These are phyloP conservation scores for Xylaria sp. DNA, from an alignment of 2,329 filamentous ascomycete genomes.

Conservation along the genomic window DNA sequence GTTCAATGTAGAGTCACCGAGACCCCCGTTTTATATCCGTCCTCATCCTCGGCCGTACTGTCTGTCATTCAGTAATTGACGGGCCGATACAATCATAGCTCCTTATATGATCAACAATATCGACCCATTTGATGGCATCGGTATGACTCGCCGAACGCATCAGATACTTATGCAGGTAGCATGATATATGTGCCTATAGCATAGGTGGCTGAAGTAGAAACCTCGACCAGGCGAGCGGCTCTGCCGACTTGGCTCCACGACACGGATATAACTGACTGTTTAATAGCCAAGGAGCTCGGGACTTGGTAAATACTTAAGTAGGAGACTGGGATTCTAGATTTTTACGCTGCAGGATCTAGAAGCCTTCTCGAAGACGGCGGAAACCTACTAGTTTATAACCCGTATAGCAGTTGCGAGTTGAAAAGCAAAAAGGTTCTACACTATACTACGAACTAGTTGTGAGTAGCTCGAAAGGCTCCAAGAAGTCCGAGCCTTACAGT, in stretches of 20 bases:
- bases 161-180: not conserved
- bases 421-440: not conserved
- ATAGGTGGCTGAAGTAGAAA: not conserved
- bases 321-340: not conserved
- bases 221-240: not conserved
- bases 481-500: not conserved
- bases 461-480: not conserved
- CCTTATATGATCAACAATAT: constrained; percentile 6
- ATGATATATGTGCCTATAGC: not conserved
- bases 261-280: not conserved
- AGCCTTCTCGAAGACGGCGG: constrained; percentile 15
- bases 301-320: too few relatives aligned
- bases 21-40: not conserved
- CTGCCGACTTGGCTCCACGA: constrained; percentile 4
- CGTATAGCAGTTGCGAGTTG: not conserved
- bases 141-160: not conserved
- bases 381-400: not conserved
- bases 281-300: not conserved
- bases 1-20: not conserved
- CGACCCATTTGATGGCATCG: not conserved
- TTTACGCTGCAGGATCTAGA: constrained; percentile 6
- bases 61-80: too few relatives aligned
- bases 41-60: not conserved
- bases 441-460: not conserved
- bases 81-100: constrained; percentile 1